phyloP scores from a whole-genome alignment of 1,284 basidiomycete species.

The Austropuccinia psidii region DNA sequence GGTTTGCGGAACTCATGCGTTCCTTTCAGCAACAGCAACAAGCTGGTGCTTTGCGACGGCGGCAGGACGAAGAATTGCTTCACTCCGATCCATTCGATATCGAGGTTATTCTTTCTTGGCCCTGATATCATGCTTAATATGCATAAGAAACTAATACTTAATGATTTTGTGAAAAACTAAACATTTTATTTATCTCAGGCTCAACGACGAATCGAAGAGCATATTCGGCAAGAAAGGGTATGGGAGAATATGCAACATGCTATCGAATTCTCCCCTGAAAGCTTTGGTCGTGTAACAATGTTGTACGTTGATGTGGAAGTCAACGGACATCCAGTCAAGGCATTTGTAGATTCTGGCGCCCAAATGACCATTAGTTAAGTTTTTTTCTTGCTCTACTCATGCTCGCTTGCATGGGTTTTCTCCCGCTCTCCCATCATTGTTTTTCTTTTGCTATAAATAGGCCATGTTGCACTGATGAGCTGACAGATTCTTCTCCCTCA shows the following conservation, averaged over 20 bases:
- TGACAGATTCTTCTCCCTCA: no score
- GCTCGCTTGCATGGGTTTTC: neutral
- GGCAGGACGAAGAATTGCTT: constrained; percentile 47
- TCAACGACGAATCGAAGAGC: constrained; percentile 86
- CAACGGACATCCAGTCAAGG: constrained; percentile 80
- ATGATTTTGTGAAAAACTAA: neutral
- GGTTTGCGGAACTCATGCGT: constrained; percentile 66
- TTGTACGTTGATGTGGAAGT: constrained; percentile 79
- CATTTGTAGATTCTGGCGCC: constrained; percentile 96
- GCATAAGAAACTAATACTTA: no score
- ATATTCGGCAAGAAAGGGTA: constrained; percentile 80
- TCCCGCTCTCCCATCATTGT: neutral
- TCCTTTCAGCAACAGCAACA: constrained; percentile 58
- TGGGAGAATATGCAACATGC: constrained; percentile 86
- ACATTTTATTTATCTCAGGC: constrained; percentile 48
- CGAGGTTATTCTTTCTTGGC: constrained; percentile 52
- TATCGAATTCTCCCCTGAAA: constrained; percentile 63
- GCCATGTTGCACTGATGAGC: neutral
- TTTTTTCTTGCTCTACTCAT: neutral
- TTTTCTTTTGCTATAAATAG: neutral
- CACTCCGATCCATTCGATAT: constrained; percentile 83
- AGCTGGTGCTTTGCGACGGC: constrained; percentile 54
- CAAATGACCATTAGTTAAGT: constrained; percentile 87
- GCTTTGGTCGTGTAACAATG: constrained; percentile 91
- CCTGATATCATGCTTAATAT: neutral